Base-by-base conservation (phyloP, 2,329 filamentous ascomycete species). In the Alternaria rosae region DNA sequence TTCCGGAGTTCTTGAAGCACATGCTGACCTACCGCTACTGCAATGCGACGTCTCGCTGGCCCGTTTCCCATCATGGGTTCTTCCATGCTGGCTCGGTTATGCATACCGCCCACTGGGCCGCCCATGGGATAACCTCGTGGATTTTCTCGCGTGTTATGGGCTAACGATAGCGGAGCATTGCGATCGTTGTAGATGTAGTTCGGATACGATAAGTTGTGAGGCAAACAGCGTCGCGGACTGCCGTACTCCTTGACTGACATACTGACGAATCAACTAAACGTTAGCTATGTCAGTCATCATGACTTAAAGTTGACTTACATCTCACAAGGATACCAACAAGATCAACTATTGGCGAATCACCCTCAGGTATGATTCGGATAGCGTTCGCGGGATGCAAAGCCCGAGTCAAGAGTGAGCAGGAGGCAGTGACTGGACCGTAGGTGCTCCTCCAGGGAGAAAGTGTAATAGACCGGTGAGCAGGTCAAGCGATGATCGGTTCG, bases 31-130 rank as follows among this genome's bases (percentile, higher is more conserved):
- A 80, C 78, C 45, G 78, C 78, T 59, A 80, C 71, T 38, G 77
- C 83, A 53, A 87, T 87, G 52, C 87, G 84, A 58, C 84, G 80
- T 59, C 85, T 81, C 23, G 81, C 70, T 17, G 76, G 74, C 28
- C 71, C 74, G 44, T 70, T 72, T 15, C 83, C 81, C 42, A 73
- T 59, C 17, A 78, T 74, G 17, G 42, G 50, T 13, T 76, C 70
- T 12, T 74, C 72, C 21, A 55, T 32, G 25, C 47, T 54, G 50
- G 44, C 23, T 42, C 65, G 56, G 26, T 50, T 55, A 30, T 67
- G 67, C 20, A 65, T 48, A 13, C 66, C 59, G 13, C 61, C 70
- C n/a, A 70, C 62, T 2, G 70, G 69, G 12, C 68, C 68, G 38
- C 72, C 67, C 21, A 76, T 25, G 13, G 69, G 67, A 62, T 70